Percentiles rank a stretch among this genome's conserved stretches.
Conservation (phyloP, 1,284 basidiomycete genomes). For the Austroboletus niveus region DNA sequence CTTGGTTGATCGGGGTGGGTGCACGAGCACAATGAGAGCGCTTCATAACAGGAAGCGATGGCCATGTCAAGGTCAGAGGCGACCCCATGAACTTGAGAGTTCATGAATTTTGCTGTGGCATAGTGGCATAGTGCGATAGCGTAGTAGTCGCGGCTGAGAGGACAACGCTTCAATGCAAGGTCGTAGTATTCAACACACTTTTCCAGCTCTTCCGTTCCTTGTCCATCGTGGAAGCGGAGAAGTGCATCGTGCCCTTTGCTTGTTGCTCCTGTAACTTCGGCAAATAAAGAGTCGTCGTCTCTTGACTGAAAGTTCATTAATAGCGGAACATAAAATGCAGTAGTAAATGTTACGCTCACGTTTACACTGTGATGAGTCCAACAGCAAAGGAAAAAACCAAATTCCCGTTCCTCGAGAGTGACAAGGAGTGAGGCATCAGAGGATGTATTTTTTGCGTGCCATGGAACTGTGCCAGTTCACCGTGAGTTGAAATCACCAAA, state of each 20-base stretch:
- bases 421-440: background rate
- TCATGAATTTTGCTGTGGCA: background rate
- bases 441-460: background rate
- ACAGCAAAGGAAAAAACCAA: too few species aligned
- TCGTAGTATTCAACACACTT: background rate
- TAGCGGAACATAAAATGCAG: background rate
- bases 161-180: background rate
- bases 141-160: background rate
- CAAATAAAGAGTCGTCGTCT: background rate
- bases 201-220: background rate
- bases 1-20: background rate
- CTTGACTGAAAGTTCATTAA: background rate
- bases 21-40: background rate
- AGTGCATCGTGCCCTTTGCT: background rate
- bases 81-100: background rate
- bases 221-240: background rate
- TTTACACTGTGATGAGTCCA: background rate
- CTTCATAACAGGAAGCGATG: background rate
- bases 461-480: background rate
- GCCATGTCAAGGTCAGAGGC: background rate
- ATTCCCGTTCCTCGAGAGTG: background rate
- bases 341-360: background rate
- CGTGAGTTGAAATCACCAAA: too few species aligned
- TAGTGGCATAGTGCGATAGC: background rate
- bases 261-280: background rate